Conservation (phyloP, 805 yeast species). For the Wickerhamiella kurtzmanii region DNA sequence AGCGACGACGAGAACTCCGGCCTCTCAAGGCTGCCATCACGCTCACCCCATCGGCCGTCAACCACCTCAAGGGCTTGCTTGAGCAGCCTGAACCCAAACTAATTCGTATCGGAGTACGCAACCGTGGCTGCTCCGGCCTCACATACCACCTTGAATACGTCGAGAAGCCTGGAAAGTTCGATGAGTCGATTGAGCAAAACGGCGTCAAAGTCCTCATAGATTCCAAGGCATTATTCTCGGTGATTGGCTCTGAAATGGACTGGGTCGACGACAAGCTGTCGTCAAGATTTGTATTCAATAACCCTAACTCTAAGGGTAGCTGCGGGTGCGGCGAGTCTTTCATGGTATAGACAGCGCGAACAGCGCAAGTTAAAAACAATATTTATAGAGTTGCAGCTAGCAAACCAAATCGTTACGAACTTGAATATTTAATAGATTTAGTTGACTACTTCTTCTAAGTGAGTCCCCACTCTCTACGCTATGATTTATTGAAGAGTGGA, state of each 20-base stretch:
- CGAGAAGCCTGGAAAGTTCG: constrained; percentile 81
- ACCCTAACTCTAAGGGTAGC: constrained; percentile 94
- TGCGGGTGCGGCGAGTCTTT: constrained; percentile 99
- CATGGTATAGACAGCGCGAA: constrained; percentile 82
- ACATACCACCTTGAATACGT: constrained; percentile 88
- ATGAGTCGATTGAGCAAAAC: constrained; percentile 81
- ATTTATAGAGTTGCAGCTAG: constrained; percentile 3
- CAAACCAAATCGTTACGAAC: no score
- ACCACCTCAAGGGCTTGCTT: constrained; percentile 52
- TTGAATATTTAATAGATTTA: no score
- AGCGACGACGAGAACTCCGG: constrained; percentile 40
- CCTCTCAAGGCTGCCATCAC: constrained; percentile 88
- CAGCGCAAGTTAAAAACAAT: no score
- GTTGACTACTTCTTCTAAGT: no score
- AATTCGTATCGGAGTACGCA: constrained; percentile 85
- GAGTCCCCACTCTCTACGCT: no score
- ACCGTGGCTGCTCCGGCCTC: constrained; percentile 93
- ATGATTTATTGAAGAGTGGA: no score
- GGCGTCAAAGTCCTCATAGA: constrained; percentile 88
- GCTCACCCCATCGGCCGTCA: constrained; percentile 59
- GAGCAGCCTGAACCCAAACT: constrained; percentile 78
- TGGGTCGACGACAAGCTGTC: constrained; percentile 90
- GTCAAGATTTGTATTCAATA: constrained; percentile 79
- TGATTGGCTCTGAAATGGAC: constrained; percentile 97
- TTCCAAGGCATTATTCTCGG: constrained; percentile 88